A percentile compares a stretch with the other conserved stretches of the same genome.
Evolutionary conservation across 2,329 filamentous ascomycete species (phyloP).

Genomic region (Pyrenophora seminiperda): DNA sequence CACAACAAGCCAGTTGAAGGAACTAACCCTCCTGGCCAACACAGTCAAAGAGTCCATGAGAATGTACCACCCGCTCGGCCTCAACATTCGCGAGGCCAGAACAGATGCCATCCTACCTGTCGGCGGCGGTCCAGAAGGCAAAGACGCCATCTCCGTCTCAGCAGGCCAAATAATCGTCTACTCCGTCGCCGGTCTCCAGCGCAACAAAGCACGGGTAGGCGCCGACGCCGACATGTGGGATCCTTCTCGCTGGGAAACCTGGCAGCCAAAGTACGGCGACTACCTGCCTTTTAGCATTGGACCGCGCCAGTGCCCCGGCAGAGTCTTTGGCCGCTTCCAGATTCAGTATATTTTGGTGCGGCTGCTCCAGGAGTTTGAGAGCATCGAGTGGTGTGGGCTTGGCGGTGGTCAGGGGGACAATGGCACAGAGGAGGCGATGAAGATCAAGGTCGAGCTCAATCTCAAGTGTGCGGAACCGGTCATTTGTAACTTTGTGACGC

Average conservation of each 20-base stretch:
- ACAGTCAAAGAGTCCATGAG: slow-evolving; percentile 12
- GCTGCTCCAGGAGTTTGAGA: slow-evolving; percentile 12
- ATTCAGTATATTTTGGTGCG: slow-evolving; percentile 12
- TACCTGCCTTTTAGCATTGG: slow-evolving; percentile 12
- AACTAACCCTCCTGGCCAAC: slow-evolving; percentile 9
- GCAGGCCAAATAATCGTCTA: slow-evolving; percentile 10
- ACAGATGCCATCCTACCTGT: slow-evolving; percentile 3
- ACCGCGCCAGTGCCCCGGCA: slow-evolving; percentile 8
- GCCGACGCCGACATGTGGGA: slow-evolving; percentile 6
- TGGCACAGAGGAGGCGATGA: slow-evolving; percentile 8
- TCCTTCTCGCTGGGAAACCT: slow-evolving; percentile 8
- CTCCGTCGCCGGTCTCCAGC: slow-evolving; percentile 11
- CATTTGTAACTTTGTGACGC: slow-evolving; percentile 5
- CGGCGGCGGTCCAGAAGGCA: slow-evolving; percentile 4
- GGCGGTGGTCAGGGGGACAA: not conserved
- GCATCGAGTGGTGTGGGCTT: slow-evolving; percentile 13
- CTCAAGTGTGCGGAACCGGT: slow-evolving; percentile 11
- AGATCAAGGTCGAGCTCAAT: slow-evolving; percentile 13
- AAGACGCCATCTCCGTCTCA: slow-evolving; percentile 4
- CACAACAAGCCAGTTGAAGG: not conserved
- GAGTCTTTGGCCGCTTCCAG: slow-evolving; percentile 13
- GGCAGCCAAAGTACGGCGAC: slow-evolving; percentile 10
- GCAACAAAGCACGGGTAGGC: slow-evolving; percentile 5
- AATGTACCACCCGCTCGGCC: slow-evolving; percentile 8
- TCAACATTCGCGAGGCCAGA: slow-evolving; percentile 9